Evolutionary conservation across 176 grass and related monocot genomes (phyloP).

Genomic region (Bolboschoenus planiculmis): DNA sequence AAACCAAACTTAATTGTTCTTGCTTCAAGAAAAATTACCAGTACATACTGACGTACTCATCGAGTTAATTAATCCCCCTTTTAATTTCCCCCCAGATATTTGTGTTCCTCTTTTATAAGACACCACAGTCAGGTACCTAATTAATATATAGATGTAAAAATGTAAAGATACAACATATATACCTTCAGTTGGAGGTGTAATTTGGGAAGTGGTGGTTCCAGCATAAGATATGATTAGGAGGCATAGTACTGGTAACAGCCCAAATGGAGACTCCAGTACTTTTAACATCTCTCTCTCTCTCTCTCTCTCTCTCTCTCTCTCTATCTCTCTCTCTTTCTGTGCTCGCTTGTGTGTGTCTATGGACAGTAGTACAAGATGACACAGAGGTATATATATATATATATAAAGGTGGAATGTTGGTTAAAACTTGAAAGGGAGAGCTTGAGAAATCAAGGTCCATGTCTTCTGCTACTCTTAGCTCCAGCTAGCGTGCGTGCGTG

Average conservation of each 20-base stretch:
- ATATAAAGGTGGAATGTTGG: too few relatives aligned
- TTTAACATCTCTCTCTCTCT: neutral
- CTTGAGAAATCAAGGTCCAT: too few relatives aligned
- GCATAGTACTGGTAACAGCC: neutral
- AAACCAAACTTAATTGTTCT: neutral
- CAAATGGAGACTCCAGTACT: constrained; percentile 3
- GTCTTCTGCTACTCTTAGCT: too few relatives aligned
- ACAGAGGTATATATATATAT: neutral
- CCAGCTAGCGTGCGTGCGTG: too few relatives aligned
- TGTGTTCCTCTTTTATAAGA: too few relatives aligned
- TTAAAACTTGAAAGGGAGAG: too few relatives aligned
- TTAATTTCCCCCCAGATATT: too few relatives aligned
- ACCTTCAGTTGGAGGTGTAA: constrained; percentile 39
- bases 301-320: neutral
- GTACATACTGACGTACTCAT: neutral
- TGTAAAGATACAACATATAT: neutral
- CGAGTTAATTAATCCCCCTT: too few relatives aligned
- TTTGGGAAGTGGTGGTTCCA: constrained; percentile 14
- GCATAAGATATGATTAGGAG: neutral
- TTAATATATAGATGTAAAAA: too few relatives aligned
- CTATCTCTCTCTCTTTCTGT: neutral
- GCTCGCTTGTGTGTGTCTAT: neutral
- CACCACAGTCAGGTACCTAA: too few relatives aligned
- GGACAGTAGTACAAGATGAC: neutral
- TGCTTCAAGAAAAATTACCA: neutral